Evolutionary conservation across 495 filamentous ascomycete genomes (phyloP).

Genomic region (Penicillium riverlandense): DNA sequence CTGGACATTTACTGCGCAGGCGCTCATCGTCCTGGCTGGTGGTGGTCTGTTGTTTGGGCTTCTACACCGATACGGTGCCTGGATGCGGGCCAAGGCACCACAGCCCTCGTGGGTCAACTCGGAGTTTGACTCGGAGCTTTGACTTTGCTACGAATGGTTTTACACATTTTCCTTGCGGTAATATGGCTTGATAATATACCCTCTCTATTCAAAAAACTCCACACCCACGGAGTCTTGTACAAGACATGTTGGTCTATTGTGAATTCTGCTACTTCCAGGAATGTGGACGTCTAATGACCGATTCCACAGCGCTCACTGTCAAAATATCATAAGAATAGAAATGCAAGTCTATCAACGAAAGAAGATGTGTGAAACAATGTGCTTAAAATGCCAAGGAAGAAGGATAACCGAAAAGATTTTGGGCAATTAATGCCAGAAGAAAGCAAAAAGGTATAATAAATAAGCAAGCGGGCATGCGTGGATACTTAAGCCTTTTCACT

Average conservation of each 20-base stretch:
- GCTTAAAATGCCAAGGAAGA: neutral
- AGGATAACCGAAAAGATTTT: no score
- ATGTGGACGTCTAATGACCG: no score
- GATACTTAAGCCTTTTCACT: neutral
- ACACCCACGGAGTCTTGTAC: no score
- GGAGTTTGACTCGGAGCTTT: constrained; percentile 27
- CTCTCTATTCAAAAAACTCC: no score
- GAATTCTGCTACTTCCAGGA: no score
- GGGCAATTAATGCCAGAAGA: neutral
- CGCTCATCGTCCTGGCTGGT: constrained; percentile 38
- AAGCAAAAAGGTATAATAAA: neutral
- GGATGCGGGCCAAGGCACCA: constrained; percentile 18
- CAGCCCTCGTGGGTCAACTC: constrained; percentile 37
- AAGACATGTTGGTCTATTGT: no score
- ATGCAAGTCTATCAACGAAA: neutral
- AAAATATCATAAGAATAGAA: no score
- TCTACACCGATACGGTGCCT: constrained; percentile 41
- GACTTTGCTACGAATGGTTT: neutral
- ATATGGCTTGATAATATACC: no score
- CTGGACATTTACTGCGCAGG: constrained; percentile 52
- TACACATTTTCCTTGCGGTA: no score
- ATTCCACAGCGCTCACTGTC: no score
- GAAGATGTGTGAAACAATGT: neutral
- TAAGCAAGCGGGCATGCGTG: neutral
- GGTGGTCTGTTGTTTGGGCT: constrained; percentile 31